Evolutionary conservation across 2,329 filamentous ascomycete species (phyloP).

Genomic region (Trichophyton benhamiae): DNA sequence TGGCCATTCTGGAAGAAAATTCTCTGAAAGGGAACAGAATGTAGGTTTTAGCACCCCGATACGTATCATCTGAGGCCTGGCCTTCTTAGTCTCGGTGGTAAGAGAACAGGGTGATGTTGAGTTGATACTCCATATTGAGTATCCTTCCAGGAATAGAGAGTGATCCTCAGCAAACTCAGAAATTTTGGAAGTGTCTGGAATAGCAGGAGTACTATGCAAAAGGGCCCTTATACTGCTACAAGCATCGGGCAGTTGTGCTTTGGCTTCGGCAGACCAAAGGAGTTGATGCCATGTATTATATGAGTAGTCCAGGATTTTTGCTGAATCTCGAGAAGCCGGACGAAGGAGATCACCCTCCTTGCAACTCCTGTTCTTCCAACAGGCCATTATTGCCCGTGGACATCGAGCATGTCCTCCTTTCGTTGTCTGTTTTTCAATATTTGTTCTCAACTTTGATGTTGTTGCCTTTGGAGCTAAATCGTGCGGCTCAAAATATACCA

Average conservation of each 20-base stretch:
- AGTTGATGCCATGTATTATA: conserved; percentile 7
- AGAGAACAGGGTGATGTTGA: neutral
- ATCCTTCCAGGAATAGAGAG: neutral
- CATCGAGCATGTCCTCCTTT: neutral
- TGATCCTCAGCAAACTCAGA: conserved; percentile 3
- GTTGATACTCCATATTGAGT: neutral
- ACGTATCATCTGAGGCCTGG: neutral
- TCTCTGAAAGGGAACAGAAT: neutral
- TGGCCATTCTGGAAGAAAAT: neutral
- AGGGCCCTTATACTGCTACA: conserved; percentile 6
- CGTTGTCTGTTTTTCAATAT: neutral
- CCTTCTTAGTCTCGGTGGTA: neutral
- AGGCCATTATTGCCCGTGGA: neutral
- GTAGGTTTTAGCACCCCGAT: neutral
- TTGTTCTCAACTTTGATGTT: too few relatives aligned
- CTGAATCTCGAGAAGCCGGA: conserved; percentile 6
- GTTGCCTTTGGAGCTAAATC: too few relatives aligned
- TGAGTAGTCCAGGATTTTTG: conserved; percentile 4
- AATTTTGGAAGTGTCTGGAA: conserved; percentile 8
- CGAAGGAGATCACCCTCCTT: conserved; percentile 2
- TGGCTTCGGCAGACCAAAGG: neutral
- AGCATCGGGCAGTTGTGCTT: conserved; percentile 6
- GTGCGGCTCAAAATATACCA: neutral
- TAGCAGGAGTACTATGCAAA: conserved; percentile 8
- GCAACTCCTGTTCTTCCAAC: neutral